These are phyloP conservation scores for Lophium mytilinum DNA, from an alignment of 495 filamentous ascomycete genomes.

Conservation along the genomic window DNA sequence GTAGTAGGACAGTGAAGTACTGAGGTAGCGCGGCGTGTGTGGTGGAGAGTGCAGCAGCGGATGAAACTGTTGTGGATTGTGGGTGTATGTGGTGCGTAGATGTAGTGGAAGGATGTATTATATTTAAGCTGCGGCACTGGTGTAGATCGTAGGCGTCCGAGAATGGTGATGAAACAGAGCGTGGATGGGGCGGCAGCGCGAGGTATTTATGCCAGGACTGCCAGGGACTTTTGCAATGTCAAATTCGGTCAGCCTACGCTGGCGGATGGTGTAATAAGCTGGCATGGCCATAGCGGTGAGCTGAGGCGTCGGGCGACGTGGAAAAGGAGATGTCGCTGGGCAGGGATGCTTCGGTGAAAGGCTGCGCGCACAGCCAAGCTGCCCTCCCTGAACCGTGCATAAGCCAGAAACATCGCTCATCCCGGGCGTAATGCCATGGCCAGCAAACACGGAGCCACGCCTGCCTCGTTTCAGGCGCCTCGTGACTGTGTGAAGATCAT, in stretches of 20 bases:
- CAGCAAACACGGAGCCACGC: slow-evolving; percentile 25
- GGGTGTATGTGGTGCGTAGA: background rate
- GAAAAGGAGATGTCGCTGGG: slow-evolving; percentile 18
- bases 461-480: slow-evolving; percentile 26
- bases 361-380: background rate
- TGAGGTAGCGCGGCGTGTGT: too few species aligned
- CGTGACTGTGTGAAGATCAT: slow-evolving; percentile 23
- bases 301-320: slow-evolving; percentile 18
- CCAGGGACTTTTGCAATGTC: background rate
- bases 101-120: slow-evolving; percentile 1
- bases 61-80: background rate
- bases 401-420: slow-evolving; percentile 26
- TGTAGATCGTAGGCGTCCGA: slow-evolving; percentile 4
- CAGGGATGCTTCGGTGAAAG: slow-evolving; percentile 4
- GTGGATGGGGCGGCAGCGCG: background rate
- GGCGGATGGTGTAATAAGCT: slow-evolving; percentile 25
- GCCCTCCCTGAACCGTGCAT: slow-evolving; percentile 23
- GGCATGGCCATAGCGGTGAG: slow-evolving; percentile 25
- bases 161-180: slow-evolving; percentile 16
- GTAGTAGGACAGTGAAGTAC: too few species aligned
- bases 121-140: slow-evolving; percentile 2
- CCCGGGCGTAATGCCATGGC: slow-evolving; percentile 16
- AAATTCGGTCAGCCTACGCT: slow-evolving; percentile 28
- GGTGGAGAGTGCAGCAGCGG: too few species aligned
- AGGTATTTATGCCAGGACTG: slow-evolving; percentile 24